Conservation (phyloP, 2,329 filamentous ascomycete genomes). For the Diaporthe velutina region DNA sequence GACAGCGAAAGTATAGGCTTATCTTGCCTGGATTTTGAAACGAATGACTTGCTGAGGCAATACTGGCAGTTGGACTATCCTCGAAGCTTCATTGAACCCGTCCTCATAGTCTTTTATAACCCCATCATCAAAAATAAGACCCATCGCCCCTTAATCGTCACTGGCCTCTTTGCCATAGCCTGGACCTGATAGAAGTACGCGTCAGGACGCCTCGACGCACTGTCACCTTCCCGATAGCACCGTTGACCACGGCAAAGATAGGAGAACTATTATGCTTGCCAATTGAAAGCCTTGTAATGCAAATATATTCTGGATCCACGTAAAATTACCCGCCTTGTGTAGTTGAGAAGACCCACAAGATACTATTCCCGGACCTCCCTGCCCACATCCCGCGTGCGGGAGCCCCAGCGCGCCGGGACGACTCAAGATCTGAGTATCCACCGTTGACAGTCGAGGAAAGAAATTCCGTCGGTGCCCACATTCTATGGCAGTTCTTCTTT, state of each 20-base stretch:
- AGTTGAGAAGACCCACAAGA: not conserved
- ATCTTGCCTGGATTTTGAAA: not conserved
- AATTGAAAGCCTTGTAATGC: constrained; percentile 19
- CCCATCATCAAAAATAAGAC: not conserved
- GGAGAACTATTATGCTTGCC: constrained; percentile 1
- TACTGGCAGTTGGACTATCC: not conserved
- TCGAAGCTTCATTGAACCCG: not conserved
- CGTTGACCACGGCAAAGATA: not conserved
- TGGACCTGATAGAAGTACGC: constrained; percentile 12
- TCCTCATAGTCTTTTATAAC: not conserved
- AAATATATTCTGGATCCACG: constrained; percentile 24
- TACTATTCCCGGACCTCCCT: not conserved
- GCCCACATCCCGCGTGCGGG: constrained; percentile 24
- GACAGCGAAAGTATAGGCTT: not conserved
- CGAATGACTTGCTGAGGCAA: not conserved
- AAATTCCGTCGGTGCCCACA: constrained; percentile 8
- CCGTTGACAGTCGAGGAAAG: constrained; percentile 2
- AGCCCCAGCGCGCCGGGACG: not conserved
- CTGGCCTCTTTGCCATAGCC: not conserved
- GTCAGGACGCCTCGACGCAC: constrained; percentile 6
- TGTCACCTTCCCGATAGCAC: not conserved
- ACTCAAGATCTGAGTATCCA: constrained; percentile 1
- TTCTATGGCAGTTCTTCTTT: not conserved
- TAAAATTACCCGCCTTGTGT: not conserved
- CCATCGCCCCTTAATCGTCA: constrained; percentile 5